Evolutionary conservation across 768 basidiomycete species (phyloP), one percentile per base, ranked within the genome.

Genomic region (Gyrodon lividus): DNA sequence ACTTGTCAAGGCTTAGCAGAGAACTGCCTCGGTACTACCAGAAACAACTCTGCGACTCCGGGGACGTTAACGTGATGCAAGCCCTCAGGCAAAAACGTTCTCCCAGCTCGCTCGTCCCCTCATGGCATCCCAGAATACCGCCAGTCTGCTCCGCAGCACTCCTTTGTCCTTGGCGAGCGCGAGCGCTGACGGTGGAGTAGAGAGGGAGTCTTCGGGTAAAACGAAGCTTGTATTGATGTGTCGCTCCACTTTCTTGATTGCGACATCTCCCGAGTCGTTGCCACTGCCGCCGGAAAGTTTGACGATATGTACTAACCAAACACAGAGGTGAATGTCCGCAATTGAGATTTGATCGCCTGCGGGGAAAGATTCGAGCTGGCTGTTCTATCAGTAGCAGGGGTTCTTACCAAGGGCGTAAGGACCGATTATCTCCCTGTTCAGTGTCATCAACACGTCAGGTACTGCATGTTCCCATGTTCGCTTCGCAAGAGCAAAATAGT

Each of bases 321-420:
- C 83, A 8, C 81, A 83, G 17, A 92, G 77, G 62, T 92, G 91
- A 49, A 92, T 71, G 64, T 94, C 92, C 13, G 86, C 88, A 42
- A 91, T 70, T 6, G 86, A 90, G 59, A 92, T 66, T 56, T 94
- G 90, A 60, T 94, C 91, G 16, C 92, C 92, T 89, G 30, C 8
- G 8, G 17, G 51, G 23, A 37, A 40, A n/a, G n/a, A 31, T 53
- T 46, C 26, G 5, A 43, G 31, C 8, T 33, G 33, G 40, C 34
- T 43, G 9, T 20, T 7, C 16, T 19, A 20, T 12, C n/a, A 30
- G 30, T 2, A 34, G 42, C 2, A 20, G 5, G 28, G n/a, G n/a
- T 37, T 63, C 78, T 45, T 62, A 87, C 87, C 88, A 20, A 87
- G 77, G 12, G 74, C 67, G 61, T 75, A 87, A 5, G 86, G 86